Evolutionary conservation across 495 filamentous ascomycete species (phyloP), one percentile per base, ranked within the genome.

Genomic region (Aspergillus steynii): DNA sequence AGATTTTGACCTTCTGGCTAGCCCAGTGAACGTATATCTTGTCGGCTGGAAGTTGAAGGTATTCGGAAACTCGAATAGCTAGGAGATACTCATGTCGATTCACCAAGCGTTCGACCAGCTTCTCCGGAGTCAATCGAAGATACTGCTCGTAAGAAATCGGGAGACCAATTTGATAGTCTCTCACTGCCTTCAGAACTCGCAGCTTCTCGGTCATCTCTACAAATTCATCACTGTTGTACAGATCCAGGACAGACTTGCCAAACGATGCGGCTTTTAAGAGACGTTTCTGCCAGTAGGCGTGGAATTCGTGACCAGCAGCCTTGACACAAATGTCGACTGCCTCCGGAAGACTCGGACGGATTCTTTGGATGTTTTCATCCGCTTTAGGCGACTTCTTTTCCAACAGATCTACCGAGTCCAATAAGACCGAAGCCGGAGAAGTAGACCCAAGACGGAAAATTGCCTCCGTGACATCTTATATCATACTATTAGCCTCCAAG

Each of bases 171-270:
- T 95, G 88, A 66, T 92, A 97, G 70, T 90, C 96, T 51, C 95
- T 83, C 4, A 92, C 87, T 15, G 96, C 94, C 68, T 96, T 97
- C 32, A 99, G 82, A 3, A 99, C 92, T 52, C 95, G 88, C 20
- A 98, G 76, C 10, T 89, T 93, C 74, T 99, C 95, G 64, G 91
- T 96, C 91, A 97, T 97, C 59, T 97, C 93, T 29, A 99, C 96
- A 72, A 98, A 99, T 59, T 98, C 94, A 64, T 99, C 95, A 68
- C 91, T 96, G 74, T 90, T 96, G 75, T 98, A 99, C 31, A 98
- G 85, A 65, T 97, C 95, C 2, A 97, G 83, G 0, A 97, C 94
- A 0, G 95, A 98, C 72, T 99, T 99, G 12, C 95, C 95, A 72
- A 97, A 97, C 0, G 92, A 96, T 0, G 95, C 95, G 4, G 96